These are phyloP conservation scores for Stropharia rugosoannulata DNA, from an alignment of 768 basidiomycete species.

Conservation along the genomic window DNA sequence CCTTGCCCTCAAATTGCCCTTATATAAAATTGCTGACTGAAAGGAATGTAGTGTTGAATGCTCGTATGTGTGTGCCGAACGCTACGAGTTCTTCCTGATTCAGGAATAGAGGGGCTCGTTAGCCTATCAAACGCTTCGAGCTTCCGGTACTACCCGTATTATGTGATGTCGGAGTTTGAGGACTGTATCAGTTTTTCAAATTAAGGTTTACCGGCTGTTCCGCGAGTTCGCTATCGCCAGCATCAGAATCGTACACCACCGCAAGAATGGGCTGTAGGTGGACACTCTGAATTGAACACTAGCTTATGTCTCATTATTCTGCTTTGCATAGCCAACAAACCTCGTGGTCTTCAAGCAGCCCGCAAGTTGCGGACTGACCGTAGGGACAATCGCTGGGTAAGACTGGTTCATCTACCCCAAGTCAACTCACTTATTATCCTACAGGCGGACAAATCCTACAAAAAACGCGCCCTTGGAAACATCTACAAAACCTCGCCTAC, in stretches of 20 bases:
- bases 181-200: slow-evolving; percentile 40
- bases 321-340: slow-evolving; percentile 82
- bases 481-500: slow-evolving; percentile 99
- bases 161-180: slow-evolving; percentile 24
- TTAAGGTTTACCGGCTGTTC: slow-evolving; percentile 45
- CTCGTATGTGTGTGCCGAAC: background rate
- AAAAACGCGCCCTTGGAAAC: slow-evolving; percentile 99
- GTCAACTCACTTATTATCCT: slow-evolving; percentile 10
- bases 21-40: background rate
- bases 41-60: background rate
- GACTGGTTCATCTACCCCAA: slow-evolving; percentile 25
- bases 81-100: background rate
- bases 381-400: slow-evolving; percentile 95
- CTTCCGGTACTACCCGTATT: slow-evolving; percentile 2
- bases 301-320: slow-evolving; percentile 12
- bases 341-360: slow-evolving; percentile 97
- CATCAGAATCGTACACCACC: slow-evolving; percentile 49
- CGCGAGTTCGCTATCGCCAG: slow-evolving; percentile 26
- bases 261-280: slow-evolving; percentile 86
- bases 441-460: slow-evolving; percentile 97
- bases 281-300: slow-evolving; percentile 15
- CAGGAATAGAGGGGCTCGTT: background rate
- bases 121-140: too few relatives aligned
- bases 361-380: slow-evolving; percentile 96
- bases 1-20: too few relatives aligned